Conservation (phyloP, 2,329 filamentous ascomycete species). For the Verticillium zaregamsianum region DNA sequence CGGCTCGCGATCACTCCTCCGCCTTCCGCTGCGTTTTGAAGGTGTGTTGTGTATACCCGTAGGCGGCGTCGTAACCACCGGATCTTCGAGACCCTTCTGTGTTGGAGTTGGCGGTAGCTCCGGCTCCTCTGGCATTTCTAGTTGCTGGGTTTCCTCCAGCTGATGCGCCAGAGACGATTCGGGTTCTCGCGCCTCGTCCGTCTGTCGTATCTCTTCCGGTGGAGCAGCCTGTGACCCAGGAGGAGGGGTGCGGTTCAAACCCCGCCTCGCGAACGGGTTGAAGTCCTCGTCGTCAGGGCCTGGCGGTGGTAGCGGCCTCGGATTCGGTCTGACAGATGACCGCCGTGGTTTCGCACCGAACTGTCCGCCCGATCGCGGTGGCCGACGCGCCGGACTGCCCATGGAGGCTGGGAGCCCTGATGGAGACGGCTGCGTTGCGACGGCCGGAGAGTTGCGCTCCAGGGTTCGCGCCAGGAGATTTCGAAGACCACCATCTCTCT, state of each 20-base stretch:
- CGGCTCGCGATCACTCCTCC: constrained; percentile 29
- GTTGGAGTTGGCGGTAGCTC: constrained; percentile 58
- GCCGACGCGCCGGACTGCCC: background rate
- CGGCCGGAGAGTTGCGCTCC: background rate
- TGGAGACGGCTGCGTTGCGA: background rate
- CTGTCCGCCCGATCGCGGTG: constrained; percentile 18
- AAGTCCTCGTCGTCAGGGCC: constrained; percentile 34
- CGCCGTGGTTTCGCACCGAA: constrained; percentile 32
- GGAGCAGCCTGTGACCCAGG: background rate
- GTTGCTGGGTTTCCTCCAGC: background rate
- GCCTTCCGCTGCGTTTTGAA: constrained; percentile 39
- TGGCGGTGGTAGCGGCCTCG: constrained; percentile 43
- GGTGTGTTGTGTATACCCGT: constrained; percentile 58
- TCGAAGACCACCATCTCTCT: background rate
- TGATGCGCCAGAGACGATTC: background rate
- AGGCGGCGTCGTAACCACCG: constrained; percentile 50
- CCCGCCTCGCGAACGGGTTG: constrained; percentile 34
- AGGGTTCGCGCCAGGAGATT: background rate
- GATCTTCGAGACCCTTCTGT: constrained; percentile 43
- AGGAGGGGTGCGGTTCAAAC: constrained; percentile 30
- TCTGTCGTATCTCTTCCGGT: background rate
- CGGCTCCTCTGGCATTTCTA: constrained; percentile 38
- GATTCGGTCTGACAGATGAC: constrained; percentile 36
- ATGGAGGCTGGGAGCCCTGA: background rate
- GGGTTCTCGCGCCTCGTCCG: background rate